Percentiles rank a stretch among this genome's conserved stretches.
Conservation (phyloP, 2,329 filamentous ascomycete genomes). For the Fusarium sp. region DNA sequence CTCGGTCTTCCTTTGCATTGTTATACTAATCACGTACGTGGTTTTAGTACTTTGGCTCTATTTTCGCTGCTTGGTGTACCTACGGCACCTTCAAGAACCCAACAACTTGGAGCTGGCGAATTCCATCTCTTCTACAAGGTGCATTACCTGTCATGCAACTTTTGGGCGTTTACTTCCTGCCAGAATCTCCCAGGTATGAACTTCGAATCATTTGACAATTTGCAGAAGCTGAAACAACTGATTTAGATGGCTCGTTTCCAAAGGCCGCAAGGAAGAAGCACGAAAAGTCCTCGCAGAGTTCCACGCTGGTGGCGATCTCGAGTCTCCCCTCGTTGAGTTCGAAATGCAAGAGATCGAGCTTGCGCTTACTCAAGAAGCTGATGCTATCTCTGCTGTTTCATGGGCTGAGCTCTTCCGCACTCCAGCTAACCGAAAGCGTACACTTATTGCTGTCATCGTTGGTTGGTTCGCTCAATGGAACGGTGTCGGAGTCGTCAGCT, state of each 20-base stretch:
- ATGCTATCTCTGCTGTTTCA: slow-evolving; percentile 50
- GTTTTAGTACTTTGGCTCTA: slow-evolving; percentile 43
- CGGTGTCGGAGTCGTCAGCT: slow-evolving; percentile 36
- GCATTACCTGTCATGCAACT: slow-evolving; percentile 39
- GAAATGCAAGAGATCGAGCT: slow-evolving; percentile 57
- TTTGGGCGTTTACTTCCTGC: slow-evolving; percentile 39
- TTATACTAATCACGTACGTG: fast-evolving
- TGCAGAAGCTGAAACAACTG: fast-evolving
- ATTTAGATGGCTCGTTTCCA: slow-evolving; percentile 47
- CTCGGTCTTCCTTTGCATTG: fast-evolving
- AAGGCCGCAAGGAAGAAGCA: slow-evolving; percentile 50
- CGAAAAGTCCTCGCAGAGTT: slow-evolving; percentile 53
- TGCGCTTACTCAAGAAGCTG: slow-evolving; percentile 48
- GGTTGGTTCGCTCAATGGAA: slow-evolving; percentile 37
- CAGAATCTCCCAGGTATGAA: slow-evolving; percentile 41
- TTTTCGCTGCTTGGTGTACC: slow-evolving; percentile 46
- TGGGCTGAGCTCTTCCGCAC: slow-evolving; percentile 54
- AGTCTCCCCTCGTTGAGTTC: slow-evolving; percentile 54
- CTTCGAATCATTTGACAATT: fast-evolving
- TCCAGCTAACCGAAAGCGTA: slow-evolving; percentile 46
- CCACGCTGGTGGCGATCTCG: slow-evolving; percentile 55
- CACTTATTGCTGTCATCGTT: slow-evolving; percentile 34
- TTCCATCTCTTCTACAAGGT: slow-evolving; percentile 43
- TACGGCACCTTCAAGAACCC: slow-evolving; percentile 43
- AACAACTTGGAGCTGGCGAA: slow-evolving; percentile 42